These are phyloP conservation scores for Lactifluus subvellereus DNA, from an alignment of 768 basidiomycete species.

Conservation along the genomic window DNA sequence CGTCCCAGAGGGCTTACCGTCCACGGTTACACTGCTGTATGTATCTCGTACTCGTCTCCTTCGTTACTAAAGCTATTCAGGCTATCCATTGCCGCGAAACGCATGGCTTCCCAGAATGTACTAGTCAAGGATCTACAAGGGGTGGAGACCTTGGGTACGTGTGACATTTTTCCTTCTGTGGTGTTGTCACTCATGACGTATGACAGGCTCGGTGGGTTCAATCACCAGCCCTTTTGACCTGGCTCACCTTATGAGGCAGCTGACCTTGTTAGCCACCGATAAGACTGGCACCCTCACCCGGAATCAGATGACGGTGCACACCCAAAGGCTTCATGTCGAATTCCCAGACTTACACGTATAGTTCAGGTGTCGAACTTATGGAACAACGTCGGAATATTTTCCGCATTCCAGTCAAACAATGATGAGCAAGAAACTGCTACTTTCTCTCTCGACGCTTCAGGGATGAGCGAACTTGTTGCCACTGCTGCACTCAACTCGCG, in stretches of 20 bases:
- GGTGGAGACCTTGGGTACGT: constrained; percentile 56
- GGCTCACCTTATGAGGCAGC: constrained; percentile 29
- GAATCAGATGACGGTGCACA: constrained; percentile 60
- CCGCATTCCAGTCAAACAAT: constrained; percentile 65
- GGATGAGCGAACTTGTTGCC: constrained; percentile 63
- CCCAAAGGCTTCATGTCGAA: background rate
- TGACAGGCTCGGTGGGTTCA: constrained; percentile 8
- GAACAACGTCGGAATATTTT: constrained; percentile 56
- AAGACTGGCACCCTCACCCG: constrained; percentile 67
- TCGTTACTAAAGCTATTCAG: constrained; percentile 18
- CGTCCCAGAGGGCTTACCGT: constrained; percentile 58
- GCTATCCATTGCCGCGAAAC: constrained; percentile 62
- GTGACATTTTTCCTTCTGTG: background rate
- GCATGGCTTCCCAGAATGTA: constrained; percentile 67
- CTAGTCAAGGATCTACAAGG: constrained; percentile 72
- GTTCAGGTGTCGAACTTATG: constrained; percentile 56
- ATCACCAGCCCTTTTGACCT: constrained; percentile 15
- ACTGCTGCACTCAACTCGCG: constrained; percentile 62
- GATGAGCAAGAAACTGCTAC: constrained; percentile 47
- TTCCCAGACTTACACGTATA: background rate
- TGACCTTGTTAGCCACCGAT: constrained; percentile 63
- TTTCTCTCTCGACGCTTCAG: constrained; percentile 47
- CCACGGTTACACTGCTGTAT: constrained; percentile 55
- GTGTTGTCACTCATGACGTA: constrained; percentile 20
- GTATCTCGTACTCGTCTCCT: constrained; percentile 2